Percentiles rank a stretch among this genome's conserved stretches.
phyloP scores from a whole-genome alignment of 1,139 yeast genomes.

The Blastobotrys capitulatus region DNA sequence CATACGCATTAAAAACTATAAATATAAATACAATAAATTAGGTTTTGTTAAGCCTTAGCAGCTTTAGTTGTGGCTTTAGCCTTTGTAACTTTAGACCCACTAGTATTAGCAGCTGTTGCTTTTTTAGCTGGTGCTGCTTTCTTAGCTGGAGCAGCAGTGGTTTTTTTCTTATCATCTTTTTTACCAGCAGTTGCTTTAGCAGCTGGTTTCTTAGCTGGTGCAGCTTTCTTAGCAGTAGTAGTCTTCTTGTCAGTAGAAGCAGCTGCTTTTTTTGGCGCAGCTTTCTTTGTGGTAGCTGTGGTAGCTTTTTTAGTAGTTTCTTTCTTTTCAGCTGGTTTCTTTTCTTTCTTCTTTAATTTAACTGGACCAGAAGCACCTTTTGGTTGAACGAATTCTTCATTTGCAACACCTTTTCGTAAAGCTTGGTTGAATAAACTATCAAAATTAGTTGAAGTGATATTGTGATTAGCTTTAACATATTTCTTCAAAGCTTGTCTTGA shows the following conservation, averaged over 20 bases:
- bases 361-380: slow-evolving; percentile 84
- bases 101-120: background rate
- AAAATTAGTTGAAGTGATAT: slow-evolving; percentile 56
- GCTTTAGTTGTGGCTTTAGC: background rate
- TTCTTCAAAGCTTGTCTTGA: slow-evolving; percentile 74
- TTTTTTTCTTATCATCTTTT: background rate
- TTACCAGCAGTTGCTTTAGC: slow-evolving; percentile 17
- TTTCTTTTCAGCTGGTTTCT: slow-evolving; percentile 27
- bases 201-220: slow-evolving; percentile 18
- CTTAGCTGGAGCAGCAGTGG: background rate
- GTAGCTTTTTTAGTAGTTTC: slow-evolving; percentile 19
- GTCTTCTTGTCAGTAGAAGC: slow-evolving; percentile 21
- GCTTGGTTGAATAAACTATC: slow-evolving; percentile 76
- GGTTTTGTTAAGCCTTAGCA: background rate
- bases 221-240: slow-evolving; percentile 23
- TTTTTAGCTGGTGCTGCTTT: background rate
- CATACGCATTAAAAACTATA: background rate
- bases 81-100: slow-evolving; percentile 1
- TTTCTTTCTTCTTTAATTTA: slow-evolving; percentile 48
- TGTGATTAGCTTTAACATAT: slow-evolving; percentile 58
- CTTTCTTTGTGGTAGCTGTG: slow-evolving; percentile 21
- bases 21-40: slow-evolving; percentile 11
- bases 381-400: slow-evolving; percentile 77
- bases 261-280: slow-evolving; percentile 27
- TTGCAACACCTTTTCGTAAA: slow-evolving; percentile 71